phyloP scores from a whole-genome alignment of 176 grass and related monocot genomes.

The Puya raimondii region DNA sequence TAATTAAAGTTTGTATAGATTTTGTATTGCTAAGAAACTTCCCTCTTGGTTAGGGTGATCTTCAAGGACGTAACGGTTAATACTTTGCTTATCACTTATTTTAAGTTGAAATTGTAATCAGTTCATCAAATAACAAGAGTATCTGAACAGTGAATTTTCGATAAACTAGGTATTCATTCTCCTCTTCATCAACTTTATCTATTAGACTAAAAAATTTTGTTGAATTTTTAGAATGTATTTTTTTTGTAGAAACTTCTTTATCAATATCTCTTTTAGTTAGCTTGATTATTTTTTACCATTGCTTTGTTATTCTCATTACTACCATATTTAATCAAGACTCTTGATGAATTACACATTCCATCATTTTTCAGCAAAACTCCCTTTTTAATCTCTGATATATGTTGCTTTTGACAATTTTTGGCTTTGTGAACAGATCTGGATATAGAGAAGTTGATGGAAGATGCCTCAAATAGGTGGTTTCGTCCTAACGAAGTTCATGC shows the following conservation, averaged over 20 bases:
- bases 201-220: too few species aligned
- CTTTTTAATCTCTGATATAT: not conserved
- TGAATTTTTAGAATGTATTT: not conserved
- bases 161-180: too few species aligned
- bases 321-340: not conserved
- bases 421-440: slow-evolving; percentile 54
- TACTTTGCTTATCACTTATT: too few species aligned
- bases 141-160: too few species aligned
- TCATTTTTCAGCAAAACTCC: not conserved
- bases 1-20: too few species aligned
- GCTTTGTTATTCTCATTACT: not conserved
- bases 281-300: not conserved
- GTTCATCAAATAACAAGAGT: too few species aligned
- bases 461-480: slow-evolving; percentile 62
- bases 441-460: slow-evolving; percentile 50
- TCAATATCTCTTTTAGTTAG: not conserved
- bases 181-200: too few species aligned
- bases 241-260: not conserved
- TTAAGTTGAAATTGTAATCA: too few species aligned
- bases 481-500: slow-evolving; percentile 88
- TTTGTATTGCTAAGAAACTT: too few species aligned
- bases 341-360: not conserved
- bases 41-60: too few species aligned
- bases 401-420: slow-evolving; percentile 15
- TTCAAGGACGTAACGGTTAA: too few species aligned